Evolutionary conservation across 768 basidiomycete genomes (phyloP).

Genomic region (Porpolomopsis calyptriformis): DNA sequence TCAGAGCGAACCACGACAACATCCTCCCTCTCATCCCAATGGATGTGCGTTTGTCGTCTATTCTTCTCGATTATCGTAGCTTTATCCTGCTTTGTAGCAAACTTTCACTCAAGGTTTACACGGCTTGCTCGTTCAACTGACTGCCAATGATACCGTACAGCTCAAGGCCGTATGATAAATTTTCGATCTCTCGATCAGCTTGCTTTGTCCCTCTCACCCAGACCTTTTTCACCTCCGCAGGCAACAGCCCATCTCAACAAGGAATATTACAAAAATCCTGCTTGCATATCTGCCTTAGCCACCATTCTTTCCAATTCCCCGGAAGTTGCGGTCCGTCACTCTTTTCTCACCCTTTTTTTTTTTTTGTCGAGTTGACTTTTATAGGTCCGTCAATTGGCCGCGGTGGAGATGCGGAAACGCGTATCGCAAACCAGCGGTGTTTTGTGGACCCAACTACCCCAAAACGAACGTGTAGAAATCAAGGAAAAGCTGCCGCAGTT

Average conservation of each 20-base stretch:
- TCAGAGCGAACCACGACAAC: background rate
- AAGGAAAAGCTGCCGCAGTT: constrained; percentile 74
- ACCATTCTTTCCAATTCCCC: constrained; percentile 77
- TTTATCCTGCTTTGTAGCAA: constrained; percentile 34
- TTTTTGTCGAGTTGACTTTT: background rate
- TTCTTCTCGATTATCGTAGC: constrained; percentile 6
- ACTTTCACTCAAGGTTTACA: constrained; percentile 74
- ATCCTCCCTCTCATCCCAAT: constrained; percentile 22
- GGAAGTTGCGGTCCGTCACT: constrained; percentile 62
- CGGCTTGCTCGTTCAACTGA: constrained; percentile 74
- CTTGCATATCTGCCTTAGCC: constrained; percentile 85
- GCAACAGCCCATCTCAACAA: constrained; percentile 86
- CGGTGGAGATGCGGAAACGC: constrained; percentile 93
- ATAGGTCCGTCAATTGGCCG: constrained; percentile 93
- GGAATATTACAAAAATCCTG: constrained; percentile 84
- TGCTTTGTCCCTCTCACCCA: constrained; percentile 6
- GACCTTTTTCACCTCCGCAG: constrained; percentile 31
- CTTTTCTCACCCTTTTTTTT: constrained; percentile 6
- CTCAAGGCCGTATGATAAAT: constrained; percentile 72
- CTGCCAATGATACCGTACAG: constrained; percentile 77
- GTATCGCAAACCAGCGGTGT: constrained; percentile 68
- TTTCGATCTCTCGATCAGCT: constrained; percentile 8
- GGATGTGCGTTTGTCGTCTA: constrained; percentile 33
- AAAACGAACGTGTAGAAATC: constrained; percentile 66
- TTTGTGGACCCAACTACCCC: constrained; percentile 67